A percentile compares a stretch with the other conserved stretches of the same genome.
Evolutionary conservation across 2,329 filamentous ascomycete species (phyloP).

Genomic region (Rachicladosporium sp.): DNA sequence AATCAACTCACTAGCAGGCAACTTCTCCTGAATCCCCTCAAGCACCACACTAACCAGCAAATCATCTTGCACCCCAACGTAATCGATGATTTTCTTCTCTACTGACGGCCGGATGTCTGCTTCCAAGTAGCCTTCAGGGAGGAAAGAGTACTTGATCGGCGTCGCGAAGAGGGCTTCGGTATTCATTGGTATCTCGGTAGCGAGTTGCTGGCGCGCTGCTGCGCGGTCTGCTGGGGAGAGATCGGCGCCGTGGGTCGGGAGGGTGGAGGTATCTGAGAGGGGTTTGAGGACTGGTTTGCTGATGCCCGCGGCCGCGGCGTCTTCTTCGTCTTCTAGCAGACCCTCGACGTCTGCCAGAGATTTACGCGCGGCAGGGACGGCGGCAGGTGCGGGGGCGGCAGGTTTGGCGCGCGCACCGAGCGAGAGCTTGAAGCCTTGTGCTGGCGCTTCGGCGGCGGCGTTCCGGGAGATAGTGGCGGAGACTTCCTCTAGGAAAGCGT

Average conservation of each 20-base stretch:
- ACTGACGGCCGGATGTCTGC: conserved; percentile 90
- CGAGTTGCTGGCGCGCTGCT: conserved; percentile 68
- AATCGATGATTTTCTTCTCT: conserved; percentile 96
- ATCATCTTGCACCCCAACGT: conserved; percentile 90
- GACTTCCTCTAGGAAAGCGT: conserved; percentile 79
- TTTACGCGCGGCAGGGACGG: conserved; percentile 31
- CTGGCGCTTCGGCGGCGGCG: conserved; percentile 29
- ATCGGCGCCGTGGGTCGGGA: conserved; percentile 67
- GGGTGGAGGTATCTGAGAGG: conserved; percentile 25
- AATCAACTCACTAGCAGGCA: conserved; percentile 65
- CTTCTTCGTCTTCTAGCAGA: conserved; percentile 88
- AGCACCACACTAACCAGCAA: conserved; percentile 88
- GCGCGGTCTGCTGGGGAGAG: conserved; percentile 81
- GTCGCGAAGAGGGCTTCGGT: conserved; percentile 83
- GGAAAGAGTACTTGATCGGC: conserved; percentile 81
- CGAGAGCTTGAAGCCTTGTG: conserved; percentile 67
- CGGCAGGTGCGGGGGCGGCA: conserved; percentile 39
- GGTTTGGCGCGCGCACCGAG: conserved; percentile 68
- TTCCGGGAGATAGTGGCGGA: conserved; percentile 56
- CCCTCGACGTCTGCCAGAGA: conserved; percentile 91
- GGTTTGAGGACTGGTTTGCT: conserved; percentile 29
- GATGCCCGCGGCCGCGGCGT: conserved; percentile 39
- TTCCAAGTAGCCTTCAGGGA: conserved; percentile 68
- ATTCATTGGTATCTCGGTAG: conserved; percentile 79
- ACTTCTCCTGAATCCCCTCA: conserved; percentile 66